Conservation (phyloP, 1,284 basidiomycete species). For the Apiotrichum mycotoxinovorans region DNA sequence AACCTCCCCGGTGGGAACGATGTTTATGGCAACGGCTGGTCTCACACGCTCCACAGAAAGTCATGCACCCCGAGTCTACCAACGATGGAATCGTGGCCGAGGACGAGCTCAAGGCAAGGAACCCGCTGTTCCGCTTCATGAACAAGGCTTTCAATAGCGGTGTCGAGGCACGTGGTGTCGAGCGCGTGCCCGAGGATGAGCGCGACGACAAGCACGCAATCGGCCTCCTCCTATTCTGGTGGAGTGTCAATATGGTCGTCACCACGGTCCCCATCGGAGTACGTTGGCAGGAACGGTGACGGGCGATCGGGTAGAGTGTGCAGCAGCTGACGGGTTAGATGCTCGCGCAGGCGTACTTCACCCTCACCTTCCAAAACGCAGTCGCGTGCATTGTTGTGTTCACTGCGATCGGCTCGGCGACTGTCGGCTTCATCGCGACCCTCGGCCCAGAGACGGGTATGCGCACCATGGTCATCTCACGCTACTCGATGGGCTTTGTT, state of each 20-base stretch:
- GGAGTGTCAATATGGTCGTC: constrained; percentile 48
- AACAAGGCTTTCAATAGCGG: constrained; percentile 24
- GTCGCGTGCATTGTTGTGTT: constrained; percentile 46
- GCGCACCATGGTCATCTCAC: constrained; percentile 57
- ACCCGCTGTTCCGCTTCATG: constrained; percentile 23
- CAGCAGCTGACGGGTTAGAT: constrained; percentile 36
- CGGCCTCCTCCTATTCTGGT: constrained; percentile 35
- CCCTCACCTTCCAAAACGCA: constrained; percentile 55
- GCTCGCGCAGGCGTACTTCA: constrained; percentile 56
- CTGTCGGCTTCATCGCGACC: constrained; percentile 57
- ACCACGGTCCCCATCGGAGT: constrained; percentile 59
- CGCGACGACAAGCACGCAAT: constrained; percentile 21
- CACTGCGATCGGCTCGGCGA: constrained; percentile 41
- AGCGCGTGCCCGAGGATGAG: constrained; percentile 34
- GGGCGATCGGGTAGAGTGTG: too few relatives aligned
- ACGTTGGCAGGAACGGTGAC: too few relatives aligned
- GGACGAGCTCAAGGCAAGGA: constrained; percentile 1
- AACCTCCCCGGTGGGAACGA: too few relatives aligned
- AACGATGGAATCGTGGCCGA: too few relatives aligned
- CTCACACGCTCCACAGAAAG: too few relatives aligned
- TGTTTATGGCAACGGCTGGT: too few relatives aligned
- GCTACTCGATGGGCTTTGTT: constrained; percentile 57
- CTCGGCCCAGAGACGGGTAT: constrained; percentile 62
- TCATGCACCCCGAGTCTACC: too few relatives aligned
- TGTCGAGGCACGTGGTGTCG: constrained; percentile 36